Base-by-base conservation (phyloP, 805 yeast genomes). In the Wickerhamiella kurtzmanii region DNA sequence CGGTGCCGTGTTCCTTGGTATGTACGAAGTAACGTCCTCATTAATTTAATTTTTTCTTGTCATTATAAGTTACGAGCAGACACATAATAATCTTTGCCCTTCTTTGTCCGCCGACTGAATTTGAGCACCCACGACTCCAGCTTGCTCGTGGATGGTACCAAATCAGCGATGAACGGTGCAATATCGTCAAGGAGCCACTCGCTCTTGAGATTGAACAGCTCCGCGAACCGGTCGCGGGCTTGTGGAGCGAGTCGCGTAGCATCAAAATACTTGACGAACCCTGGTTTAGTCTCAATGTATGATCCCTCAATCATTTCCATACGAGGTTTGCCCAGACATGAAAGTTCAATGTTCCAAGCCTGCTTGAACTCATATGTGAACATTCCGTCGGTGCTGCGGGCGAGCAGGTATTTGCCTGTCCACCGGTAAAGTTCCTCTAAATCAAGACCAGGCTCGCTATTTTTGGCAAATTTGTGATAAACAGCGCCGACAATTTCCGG, bases 1-100 rank as follows among this genome's bases (percentile, higher is more conserved):
- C 18, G 99, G 99, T 22, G 96, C 97, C 16, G 87, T 94, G 16
- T 92, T 94, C 68, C 69, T 92, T 48, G 99, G 99, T 3, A 84
- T 85, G 47, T 92, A 92, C 60, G 99, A 94, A 64, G 47, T 52
- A 4, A 51, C 50, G 8, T 39, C 36, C 15, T 22, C 13, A 37
- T 17, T n/a, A 6, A 16, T 42, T 6, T 38, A 38, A 13, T 38
- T 11, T 13, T 13, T 5, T 17, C 18, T 17, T 38, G 11, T 5
- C 21, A 22, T 38, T 13, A 41, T 8, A 22, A 16, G 22, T 21
- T 8, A 15, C 41, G 22, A 5, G 41, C 25, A 19, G 25, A 15
- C 3, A 35, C 39, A 74, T 60, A 4, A 68, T 44, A 2, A 59
- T 53, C 67, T 45, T 66, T 67, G 9, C 77, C 80, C 3, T 56